Conservation (phyloP, 192 early-diverging fungal genomes). For the Backusella psychrophila region DNA sequence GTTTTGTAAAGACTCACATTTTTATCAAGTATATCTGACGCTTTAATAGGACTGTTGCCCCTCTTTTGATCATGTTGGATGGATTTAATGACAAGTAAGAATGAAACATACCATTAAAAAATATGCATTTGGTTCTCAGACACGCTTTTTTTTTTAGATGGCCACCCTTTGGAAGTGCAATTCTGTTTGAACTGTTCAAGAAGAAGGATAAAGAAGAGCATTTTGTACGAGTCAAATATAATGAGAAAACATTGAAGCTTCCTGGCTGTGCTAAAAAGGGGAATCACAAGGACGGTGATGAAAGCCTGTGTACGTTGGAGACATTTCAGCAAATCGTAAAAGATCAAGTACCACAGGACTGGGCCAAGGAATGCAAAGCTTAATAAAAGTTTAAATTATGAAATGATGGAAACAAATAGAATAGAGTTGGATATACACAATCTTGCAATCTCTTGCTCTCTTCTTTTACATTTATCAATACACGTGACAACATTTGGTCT, state of each 20-base stretch:
- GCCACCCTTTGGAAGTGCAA: conserved; percentile 40
- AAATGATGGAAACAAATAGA: neutral
- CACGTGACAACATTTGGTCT: neutral
- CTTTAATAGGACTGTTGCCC: conserved; percentile 28
- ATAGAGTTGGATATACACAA: no score
- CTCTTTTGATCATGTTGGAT: conserved; percentile 31
- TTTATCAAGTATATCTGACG: neutral
- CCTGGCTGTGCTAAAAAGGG: conserved; percentile 29
- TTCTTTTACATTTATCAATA: neutral
- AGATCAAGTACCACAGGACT: conserved; percentile 34
- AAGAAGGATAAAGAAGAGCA: conserved; percentile 21
- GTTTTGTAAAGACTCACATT: neutral
- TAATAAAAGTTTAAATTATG: neutral
- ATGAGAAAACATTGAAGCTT: conserved; percentile 29
- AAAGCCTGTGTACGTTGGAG: conserved; percentile 34
- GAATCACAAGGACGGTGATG: conserved; percentile 30
- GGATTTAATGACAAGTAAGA: conserved; percentile 35
- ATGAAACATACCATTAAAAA: neutral
- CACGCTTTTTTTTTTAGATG: conserved; percentile 23
- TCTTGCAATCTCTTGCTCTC: no score
- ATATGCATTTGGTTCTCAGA: neutral
- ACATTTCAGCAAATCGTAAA: conserved; percentile 34
- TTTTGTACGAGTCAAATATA: conserved; percentile 39
- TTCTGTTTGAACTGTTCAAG: conserved; percentile 42
- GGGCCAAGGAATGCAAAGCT: conserved; percentile 31